A percentile compares a stretch with the other conserved stretches of the same genome.
phyloP scores from a whole-genome alignment of 2,329 filamentous ascomycete genomes.

The Thelonectria discophora region DNA sequence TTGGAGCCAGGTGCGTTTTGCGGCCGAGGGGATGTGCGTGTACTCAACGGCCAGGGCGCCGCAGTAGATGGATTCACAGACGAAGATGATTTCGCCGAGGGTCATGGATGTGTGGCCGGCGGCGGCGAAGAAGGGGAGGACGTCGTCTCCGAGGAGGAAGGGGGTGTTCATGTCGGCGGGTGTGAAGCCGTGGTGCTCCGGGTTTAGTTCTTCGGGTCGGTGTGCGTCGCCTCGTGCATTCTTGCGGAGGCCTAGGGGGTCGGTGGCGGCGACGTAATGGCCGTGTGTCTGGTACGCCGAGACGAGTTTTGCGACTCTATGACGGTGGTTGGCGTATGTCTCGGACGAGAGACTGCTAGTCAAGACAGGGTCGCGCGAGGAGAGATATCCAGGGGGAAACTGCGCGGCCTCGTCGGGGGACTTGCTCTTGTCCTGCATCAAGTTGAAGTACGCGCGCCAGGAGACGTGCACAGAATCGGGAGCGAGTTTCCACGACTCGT shows the following conservation, averaged over 20 bases:
- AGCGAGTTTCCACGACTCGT: slow-evolving; percentile 93
- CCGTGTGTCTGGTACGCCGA: slow-evolving; percentile 96
- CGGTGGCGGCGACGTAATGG: slow-evolving; percentile 96
- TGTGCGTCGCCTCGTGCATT: slow-evolving; percentile 75
- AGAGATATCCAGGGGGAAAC: slow-evolving; percentile 88
- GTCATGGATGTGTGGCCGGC: slow-evolving; percentile 92
- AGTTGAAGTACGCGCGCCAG: slow-evolving; percentile 99
- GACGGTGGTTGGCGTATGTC: slow-evolving; percentile 87
- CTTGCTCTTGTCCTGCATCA: slow-evolving; percentile 97
- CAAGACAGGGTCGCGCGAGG: slow-evolving; percentile 77
- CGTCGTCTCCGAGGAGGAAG: slow-evolving; percentile 89
- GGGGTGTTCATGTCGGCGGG: slow-evolving; percentile 91
- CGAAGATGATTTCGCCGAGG: slow-evolving; percentile 87
- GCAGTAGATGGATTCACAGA: slow-evolving; percentile 94
- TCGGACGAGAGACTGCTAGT: slow-evolving; percentile 71
- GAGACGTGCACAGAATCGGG: slow-evolving; percentile 93
- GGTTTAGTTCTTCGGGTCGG: slow-evolving; percentile 87
- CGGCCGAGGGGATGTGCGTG: slow-evolving; percentile 95
- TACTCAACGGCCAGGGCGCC: slow-evolving; percentile 97
- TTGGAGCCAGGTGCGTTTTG: slow-evolving; percentile 97
- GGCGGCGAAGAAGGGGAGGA: slow-evolving; percentile 88
- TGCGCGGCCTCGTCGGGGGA: slow-evolving; percentile 95
- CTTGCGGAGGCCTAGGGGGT: slow-evolving; percentile 90
- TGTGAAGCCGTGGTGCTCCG: slow-evolving; percentile 92
- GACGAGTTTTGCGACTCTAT: slow-evolving; percentile 95